A percentile compares a stretch with the other conserved stretches of the same genome.
Evolutionary conservation across 2,329 filamentous ascomycete genomes (phyloP).

Genomic region (Ophiognomonia clavigignenti-juglandacearum): DNA sequence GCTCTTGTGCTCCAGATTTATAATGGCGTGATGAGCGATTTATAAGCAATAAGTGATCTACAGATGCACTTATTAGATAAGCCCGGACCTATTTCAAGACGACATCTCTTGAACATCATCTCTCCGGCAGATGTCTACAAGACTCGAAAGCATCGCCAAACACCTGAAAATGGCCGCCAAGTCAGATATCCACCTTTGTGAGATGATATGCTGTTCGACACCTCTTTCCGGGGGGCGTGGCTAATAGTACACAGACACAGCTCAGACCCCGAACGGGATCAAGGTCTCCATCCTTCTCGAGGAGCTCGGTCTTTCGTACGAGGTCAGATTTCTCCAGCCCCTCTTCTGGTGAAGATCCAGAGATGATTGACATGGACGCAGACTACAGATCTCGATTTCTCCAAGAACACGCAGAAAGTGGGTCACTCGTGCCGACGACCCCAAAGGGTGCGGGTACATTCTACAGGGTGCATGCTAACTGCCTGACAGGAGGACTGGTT

Average conservation of each 20-base stretch:
- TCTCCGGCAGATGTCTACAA: constrained; percentile 10
- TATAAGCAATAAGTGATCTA: too few relatives aligned
- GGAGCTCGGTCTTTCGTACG: constrained; percentile 79
- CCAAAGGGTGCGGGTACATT: neutral
- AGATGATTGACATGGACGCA: constrained; percentile 1
- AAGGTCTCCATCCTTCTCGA: constrained; percentile 84
- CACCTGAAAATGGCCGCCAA: constrained; percentile 36
- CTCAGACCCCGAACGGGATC: constrained; percentile 82
- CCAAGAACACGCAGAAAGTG: constrained; percentile 57
- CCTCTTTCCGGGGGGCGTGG: neutral
- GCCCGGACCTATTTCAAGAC: neutral
- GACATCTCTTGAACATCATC: neutral
- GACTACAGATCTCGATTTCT: constrained; percentile 43
- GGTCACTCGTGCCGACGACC: neutral
- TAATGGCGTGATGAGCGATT: too few relatives aligned
- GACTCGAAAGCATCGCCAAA: constrained; percentile 9
- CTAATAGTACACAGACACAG: constrained; percentile 50
- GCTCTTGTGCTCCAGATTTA: too few relatives aligned
- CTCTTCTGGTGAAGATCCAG: too few relatives aligned
- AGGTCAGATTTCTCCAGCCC: constrained; percentile 38
- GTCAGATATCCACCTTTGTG: constrained; percentile 67
- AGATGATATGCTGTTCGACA: neutral
- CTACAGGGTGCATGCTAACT: neutral
- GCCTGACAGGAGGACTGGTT: constrained; percentile 50
- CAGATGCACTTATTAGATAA: neutral